Evolutionary conservation across 2,329 filamentous ascomycete genomes (phyloP).

Genomic region (Pestalotiopsis sp.): DNA sequence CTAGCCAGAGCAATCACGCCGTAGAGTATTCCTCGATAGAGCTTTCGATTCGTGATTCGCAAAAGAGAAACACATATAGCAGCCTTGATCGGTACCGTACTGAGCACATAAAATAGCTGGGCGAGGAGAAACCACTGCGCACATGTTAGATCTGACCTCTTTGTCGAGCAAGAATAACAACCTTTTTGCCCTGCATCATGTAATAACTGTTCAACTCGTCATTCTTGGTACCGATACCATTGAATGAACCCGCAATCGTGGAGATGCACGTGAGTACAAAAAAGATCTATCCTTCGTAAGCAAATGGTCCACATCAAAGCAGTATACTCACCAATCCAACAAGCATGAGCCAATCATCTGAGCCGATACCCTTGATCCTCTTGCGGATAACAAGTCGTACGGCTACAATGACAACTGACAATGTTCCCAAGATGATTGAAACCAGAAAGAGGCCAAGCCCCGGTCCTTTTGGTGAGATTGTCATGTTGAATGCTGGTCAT

Average conservation of each 20-base stretch:
- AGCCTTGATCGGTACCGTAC: constrained; percentile 3
- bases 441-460: not conserved
- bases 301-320: not conserved
- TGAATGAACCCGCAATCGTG: not conserved
- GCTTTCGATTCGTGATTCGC: not conserved
- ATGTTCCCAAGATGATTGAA: not conserved
- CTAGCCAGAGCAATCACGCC: not conserved
- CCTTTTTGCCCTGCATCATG: not conserved
- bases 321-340: not conserved
- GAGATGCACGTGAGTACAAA: not conserved
- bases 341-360: constrained; percentile 1
- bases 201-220: not conserved
- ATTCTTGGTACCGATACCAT: not conserved
- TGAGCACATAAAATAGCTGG: constrained; percentile 1
- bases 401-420: not conserved
- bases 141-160: not conserved
- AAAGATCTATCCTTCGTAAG: not conserved
- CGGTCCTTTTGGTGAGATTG: not conserved
- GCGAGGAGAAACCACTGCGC: not conserved
- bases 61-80: not conserved
- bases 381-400: not conserved
- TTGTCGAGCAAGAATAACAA: not conserved
- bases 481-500: constrained; percentile 6
- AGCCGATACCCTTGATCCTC: not conserved
- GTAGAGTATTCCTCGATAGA: not conserved